Evolutionary conservation across 805 yeast species (phyloP).

Genomic region (Nakazawaea holstii): DNA sequence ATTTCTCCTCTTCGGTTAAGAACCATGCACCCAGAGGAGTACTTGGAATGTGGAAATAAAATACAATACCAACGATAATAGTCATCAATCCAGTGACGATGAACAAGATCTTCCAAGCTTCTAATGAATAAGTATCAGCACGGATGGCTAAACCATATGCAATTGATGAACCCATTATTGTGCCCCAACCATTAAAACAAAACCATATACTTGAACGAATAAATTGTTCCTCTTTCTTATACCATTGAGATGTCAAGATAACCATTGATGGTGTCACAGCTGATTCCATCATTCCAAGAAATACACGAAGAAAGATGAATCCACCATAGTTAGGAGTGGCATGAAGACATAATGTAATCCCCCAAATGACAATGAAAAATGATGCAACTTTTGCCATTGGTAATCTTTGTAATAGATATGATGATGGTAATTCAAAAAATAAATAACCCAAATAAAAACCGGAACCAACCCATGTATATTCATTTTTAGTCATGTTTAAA

Average conservation of each 20-base stretch:
- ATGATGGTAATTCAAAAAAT: constrained; percentile 39
- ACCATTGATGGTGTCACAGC: constrained; percentile 50
- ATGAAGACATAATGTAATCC: constrained; percentile 44
- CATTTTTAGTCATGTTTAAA: constrained; percentile 29
- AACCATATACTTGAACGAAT: constrained; percentile 36
- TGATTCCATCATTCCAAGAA: constrained; percentile 50
- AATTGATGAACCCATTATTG: constrained; percentile 43
- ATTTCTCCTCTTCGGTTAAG: constrained; percentile 35
- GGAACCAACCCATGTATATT: constrained; percentile 39
- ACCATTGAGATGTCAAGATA: constrained; percentile 53
- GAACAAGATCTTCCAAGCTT: constrained; percentile 57
- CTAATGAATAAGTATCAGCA: constrained; percentile 32
- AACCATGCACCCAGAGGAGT: constrained; percentile 44
- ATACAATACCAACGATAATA: constrained; percentile 39
- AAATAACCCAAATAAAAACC: constrained; percentile 43
- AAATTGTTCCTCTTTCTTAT: constrained; percentile 40
- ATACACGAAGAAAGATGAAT: constrained; percentile 47
- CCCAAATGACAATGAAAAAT: constrained; percentile 46
- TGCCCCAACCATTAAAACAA: constrained; percentile 41
- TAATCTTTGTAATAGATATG: constrained; percentile 38
- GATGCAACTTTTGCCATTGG: constrained; percentile 51
- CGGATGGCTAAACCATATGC: constrained; percentile 47
- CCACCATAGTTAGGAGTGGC: constrained; percentile 47
- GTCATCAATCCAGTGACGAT: constrained; percentile 60
- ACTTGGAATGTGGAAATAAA: constrained; percentile 49